These are phyloP conservation scores for Waltiozyma solani DNA, from an alignment of 1,139 yeast genomes.

Conservation along the genomic window DNA sequence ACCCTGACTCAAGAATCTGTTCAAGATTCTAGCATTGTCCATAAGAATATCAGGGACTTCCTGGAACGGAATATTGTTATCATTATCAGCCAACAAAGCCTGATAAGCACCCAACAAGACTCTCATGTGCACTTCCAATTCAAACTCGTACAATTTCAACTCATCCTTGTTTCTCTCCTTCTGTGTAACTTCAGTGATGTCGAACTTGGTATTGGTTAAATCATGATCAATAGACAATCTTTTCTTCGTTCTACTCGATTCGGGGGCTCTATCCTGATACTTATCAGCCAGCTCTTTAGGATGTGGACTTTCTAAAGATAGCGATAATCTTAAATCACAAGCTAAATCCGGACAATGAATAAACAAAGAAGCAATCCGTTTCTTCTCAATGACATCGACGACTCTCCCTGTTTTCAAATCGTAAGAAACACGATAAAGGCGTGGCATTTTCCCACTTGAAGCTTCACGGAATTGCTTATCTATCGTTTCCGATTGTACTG, in stretches of 20 bases:
- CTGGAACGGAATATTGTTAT: constrained; percentile 40
- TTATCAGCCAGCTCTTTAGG: constrained; percentile 41
- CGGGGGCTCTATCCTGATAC: constrained; percentile 38
- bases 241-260: constrained; percentile 49
- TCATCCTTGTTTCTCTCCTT: constrained; percentile 36
- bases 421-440: constrained; percentile 51
- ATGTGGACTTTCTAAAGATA: constrained; percentile 69
- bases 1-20: constrained; percentile 28
- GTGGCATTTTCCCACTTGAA: constrained; percentile 42
- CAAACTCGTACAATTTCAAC: constrained; percentile 40
- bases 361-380: constrained; percentile 59
- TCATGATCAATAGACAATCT: constrained; percentile 55
- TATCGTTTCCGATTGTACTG: constrained; percentile 26
- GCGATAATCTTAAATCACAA: constrained; percentile 67
- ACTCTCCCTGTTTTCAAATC: constrained; percentile 61
- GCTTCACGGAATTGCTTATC: constrained; percentile 31
- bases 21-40: constrained; percentile 54
- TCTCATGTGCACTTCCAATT: constrained; percentile 61
- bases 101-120: constrained; percentile 59
- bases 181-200: constrained; percentile 51
- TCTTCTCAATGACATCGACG: constrained; percentile 60
- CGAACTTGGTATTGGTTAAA: constrained; percentile 62
- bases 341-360: constrained; percentile 69
- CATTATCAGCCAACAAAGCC: constrained; percentile 36
- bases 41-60: constrained; percentile 62